Base-by-base conservation (phyloP, 306 rosid species). In the Geum urbanum region DNA sequence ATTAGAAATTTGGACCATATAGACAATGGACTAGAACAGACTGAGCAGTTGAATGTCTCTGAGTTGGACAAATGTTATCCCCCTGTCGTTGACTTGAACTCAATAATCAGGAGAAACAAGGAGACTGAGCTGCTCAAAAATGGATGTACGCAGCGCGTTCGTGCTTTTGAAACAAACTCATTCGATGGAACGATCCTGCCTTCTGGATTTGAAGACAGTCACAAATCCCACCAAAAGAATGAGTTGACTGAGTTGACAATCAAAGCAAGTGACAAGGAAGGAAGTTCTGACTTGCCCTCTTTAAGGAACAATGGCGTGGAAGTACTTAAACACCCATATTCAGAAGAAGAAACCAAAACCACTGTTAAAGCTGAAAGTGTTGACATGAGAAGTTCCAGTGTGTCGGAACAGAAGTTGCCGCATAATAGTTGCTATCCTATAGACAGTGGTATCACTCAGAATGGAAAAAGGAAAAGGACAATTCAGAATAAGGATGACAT, bases 91-190 rank as follows among this genome's bases (percentile, higher is more conserved):
- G 85, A 86, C 70, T 84, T 89, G 78, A 78, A 96, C 60, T 87
- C 97, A 72, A 85, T 86, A 73, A 88, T 81, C 77, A 86, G 81
- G 80, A 85, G 91, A 71, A 90, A 81, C 77, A 90, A 85, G 77
- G 89, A 83, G 74, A 86, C 87, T 9, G 85, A 86, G 74, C 87
- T 81, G 66, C 87, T 78, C 79, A 80, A 84, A 74, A 90, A 90
- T 67, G 96, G 96, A 8, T 88, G 96, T 77, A 84, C 91, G 20
- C 98, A 88, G 74, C 79, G 96, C 85, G 81, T 90, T 74, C 92
- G 87, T 72, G 97, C 99, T 16, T 84, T 79, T 71, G 97, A 88
- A 77, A 83, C 90, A 75, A 86, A 79, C 56, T 81, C 77, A 64
- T 68, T 79, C 69, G 84, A 80, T 82, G 84, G 77, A 52, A 77